phyloP scores from a whole-genome alignment of 345 rosid species.

The Eucalyptus melliodora region DNA sequence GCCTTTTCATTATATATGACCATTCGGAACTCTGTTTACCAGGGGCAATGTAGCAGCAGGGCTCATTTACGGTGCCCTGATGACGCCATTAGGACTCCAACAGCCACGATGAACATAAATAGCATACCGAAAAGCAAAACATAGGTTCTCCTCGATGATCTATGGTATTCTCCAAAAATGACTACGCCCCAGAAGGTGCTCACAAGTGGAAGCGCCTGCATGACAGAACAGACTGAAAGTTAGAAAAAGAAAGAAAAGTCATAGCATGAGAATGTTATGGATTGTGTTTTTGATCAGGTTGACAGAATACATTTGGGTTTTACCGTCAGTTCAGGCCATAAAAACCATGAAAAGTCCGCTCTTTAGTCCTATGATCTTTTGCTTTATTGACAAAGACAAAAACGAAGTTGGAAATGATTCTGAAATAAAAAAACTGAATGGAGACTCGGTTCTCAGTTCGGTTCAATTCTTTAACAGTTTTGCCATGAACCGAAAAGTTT shows the following conservation, averaged over 20 bases:
- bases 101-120: slow-evolving; percentile 66
- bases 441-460: not conserved
- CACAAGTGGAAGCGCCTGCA: slow-evolving; percentile 87
- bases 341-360: not conserved
- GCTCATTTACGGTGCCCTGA: slow-evolving; percentile 54
- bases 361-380: not conserved
- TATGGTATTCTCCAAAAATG: slow-evolving; percentile 73
- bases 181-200: slow-evolving; percentile 84
- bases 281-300: not conserved
- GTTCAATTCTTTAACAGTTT: not conserved
- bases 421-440: not conserved
- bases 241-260: not conserved
- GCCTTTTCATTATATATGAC: not conserved
- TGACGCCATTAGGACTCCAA: slow-evolving; percentile 75
- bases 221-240: not conserved
- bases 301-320: not conserved
- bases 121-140: slow-evolving; percentile 48
- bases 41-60: not conserved
- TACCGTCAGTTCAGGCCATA: not conserved
- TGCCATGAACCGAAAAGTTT: not conserved
- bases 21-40: not conserved
- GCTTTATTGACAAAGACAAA: not conserved
- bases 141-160: slow-evolving; percentile 66
- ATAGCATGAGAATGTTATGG: not conserved
- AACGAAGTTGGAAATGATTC: not conserved